These are phyloP conservation scores for Phytophthora capsici DNA, from an alignment of 352 stramenopile species.

Conservation along the genomic window DNA sequence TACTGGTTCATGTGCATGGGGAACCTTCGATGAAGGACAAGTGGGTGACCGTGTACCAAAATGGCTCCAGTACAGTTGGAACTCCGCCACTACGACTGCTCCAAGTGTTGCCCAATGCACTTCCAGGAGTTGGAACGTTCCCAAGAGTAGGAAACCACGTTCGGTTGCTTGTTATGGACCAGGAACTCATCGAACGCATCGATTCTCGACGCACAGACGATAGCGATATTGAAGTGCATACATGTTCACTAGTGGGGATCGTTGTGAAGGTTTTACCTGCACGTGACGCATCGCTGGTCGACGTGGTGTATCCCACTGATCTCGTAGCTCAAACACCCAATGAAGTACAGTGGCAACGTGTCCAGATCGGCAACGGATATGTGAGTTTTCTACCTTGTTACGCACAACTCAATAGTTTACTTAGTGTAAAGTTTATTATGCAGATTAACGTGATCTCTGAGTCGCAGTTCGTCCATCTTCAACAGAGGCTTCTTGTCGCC, in stretches of 20 bases:
- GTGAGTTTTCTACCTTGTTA: slow-evolving; percentile 32
- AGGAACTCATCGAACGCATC: slow-evolving; percentile 16
- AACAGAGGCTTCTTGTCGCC: slow-evolving; percentile 11
- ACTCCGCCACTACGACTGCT: slow-evolving; percentile 39
- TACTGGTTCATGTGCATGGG: slow-evolving; percentile 52
- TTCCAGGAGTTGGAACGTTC: slow-evolving; percentile 47
- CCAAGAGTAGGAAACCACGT: slow-evolving; percentile 42
- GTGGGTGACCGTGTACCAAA: slow-evolving; percentile 39
- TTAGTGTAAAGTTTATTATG: slow-evolving; percentile 14
- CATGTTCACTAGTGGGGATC: slow-evolving; percentile 40
- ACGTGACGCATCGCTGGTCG: slow-evolving; percentile 58
- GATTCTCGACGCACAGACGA: slow-evolving; percentile 6
- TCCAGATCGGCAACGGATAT: slow-evolving; percentile 65
- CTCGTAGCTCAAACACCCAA: slow-evolving; percentile 13
- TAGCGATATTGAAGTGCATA: slow-evolving; percentile 7
- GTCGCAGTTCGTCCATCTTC: slow-evolving; percentile 15
- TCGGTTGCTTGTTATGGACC: slow-evolving; percentile 32
- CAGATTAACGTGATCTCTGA: slow-evolving; percentile 36
- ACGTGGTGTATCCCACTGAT: slow-evolving; percentile 44
- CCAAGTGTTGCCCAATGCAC: slow-evolving; percentile 24
- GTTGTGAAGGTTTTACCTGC: slow-evolving; percentile 49
- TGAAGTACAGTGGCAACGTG: slow-evolving; percentile 25
- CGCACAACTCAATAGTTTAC: not conserved
- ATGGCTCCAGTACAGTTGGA: slow-evolving; percentile 3
- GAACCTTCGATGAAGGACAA: slow-evolving; percentile 54